Conservation (phyloP, 1,284 basidiomycete genomes). For the Blastosporella zonata region DNA sequence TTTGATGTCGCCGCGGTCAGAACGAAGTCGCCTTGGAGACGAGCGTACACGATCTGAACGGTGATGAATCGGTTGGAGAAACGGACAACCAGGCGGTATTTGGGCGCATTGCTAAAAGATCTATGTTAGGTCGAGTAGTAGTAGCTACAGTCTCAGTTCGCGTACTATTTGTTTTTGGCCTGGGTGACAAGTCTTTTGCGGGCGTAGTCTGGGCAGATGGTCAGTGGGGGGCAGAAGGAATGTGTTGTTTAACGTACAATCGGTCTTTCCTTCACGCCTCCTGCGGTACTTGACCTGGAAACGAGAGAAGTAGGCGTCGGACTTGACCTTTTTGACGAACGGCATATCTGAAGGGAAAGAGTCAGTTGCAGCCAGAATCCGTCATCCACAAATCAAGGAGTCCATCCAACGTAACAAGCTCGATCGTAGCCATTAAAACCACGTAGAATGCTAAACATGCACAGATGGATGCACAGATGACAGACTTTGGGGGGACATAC, state of each 20-base stretch:
- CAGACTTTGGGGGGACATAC: conserved; percentile 34
- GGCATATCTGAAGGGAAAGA: conserved; percentile 60
- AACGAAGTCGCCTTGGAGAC: conserved; percentile 96
- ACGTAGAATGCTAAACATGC: conserved; percentile 2
- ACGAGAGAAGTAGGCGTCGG: conserved; percentile 93
- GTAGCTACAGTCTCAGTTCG: conserved; percentile 5
- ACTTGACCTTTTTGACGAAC: conserved; percentile 87
- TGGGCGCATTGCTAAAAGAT: conserved; percentile 78
- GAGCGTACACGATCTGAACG: conserved; percentile 94
- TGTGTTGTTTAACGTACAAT: conserved; percentile 57
- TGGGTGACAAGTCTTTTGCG: conserved; percentile 95
- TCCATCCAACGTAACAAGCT: conserved; percentile 22
- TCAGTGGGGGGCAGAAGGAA: not conserved
- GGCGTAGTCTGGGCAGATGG: conserved; percentile 74
- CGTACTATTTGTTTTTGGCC: conserved; percentile 99
- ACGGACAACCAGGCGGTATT: conserved; percentile 98
- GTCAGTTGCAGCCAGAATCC: conserved; percentile 16
- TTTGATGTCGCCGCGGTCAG: conserved; percentile 84
- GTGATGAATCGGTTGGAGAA: conserved; percentile 95
- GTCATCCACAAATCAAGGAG: conserved; percentile 33
- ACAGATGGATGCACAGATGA: not conserved
- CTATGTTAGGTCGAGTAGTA: conserved; percentile 7
- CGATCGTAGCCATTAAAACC: not conserved
- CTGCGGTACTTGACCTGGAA: conserved; percentile 98
- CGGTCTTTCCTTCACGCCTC: conserved; percentile 96